Conservation (phyloP, 306 rosid species). For the Urtica urens region DNA sequence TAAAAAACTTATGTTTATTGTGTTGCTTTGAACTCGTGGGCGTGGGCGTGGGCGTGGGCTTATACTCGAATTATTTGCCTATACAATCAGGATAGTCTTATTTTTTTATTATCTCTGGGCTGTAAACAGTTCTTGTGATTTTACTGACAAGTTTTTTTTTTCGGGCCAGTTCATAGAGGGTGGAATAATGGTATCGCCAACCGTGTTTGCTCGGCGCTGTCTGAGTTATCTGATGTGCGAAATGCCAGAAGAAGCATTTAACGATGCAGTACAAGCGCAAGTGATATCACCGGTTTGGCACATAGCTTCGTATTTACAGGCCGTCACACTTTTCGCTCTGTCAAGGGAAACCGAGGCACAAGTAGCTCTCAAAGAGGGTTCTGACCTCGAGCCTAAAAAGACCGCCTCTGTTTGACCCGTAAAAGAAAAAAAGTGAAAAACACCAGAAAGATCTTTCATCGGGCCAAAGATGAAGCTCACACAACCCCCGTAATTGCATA, state of each 20-base stretch:
- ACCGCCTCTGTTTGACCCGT: slow-evolving; percentile 22
- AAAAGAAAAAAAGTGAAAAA: slow-evolving; percentile 5
- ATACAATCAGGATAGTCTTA: too few species aligned
- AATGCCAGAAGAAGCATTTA: slow-evolving; percentile 73
- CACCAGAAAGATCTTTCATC: too few species aligned
- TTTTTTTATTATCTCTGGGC: too few species aligned
- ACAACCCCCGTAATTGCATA: slow-evolving; percentile 22
- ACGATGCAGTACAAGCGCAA: slow-evolving; percentile 76
- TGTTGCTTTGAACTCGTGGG: too few species aligned
- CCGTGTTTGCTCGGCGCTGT: slow-evolving; percentile 86
- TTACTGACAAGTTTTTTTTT: slow-evolving; percentile 21
- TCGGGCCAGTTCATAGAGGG: slow-evolving; percentile 63
- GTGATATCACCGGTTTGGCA: slow-evolving; percentile 72
- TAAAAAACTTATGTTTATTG: too few species aligned
- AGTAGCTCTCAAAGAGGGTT: slow-evolving; percentile 70
- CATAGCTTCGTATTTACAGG: slow-evolving; percentile 70
- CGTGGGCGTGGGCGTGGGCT: too few species aligned
- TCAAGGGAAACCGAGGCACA: slow-evolving; percentile 65
- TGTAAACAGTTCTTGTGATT: too few species aligned
- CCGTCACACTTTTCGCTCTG: slow-evolving; percentile 47
- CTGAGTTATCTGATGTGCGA: slow-evolving; percentile 56
- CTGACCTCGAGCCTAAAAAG: slow-evolving; percentile 52
- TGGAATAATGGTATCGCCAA: slow-evolving; percentile 90
- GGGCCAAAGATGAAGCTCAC: slow-evolving; percentile 9
- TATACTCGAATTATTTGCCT: too few species aligned